Evolutionary conservation across 768 basidiomycete genomes (phyloP).

Genomic region (Macrolepiota dolichaula): DNA sequence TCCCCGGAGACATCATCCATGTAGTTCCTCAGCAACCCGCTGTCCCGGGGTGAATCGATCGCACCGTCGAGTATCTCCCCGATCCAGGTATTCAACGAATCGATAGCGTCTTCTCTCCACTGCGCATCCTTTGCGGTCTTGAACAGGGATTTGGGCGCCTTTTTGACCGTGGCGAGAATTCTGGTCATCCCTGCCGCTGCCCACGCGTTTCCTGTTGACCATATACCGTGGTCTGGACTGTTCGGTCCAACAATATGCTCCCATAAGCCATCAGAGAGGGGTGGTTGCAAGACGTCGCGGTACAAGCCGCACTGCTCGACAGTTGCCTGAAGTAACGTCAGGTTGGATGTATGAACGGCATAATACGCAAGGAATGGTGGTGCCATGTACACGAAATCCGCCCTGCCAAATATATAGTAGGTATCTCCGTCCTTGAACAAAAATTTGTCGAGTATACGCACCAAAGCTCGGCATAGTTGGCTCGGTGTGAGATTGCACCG

Average conservation of each 20-base stretch:
- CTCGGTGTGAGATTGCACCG: conserved; percentile 45
- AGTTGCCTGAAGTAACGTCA: conserved; percentile 29
- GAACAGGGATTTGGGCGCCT: conserved; percentile 25
- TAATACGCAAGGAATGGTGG: conserved; percentile 50
- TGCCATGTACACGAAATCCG: conserved; percentile 50
- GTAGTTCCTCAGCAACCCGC: conserved; percentile 40
- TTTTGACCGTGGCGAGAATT: conserved; percentile 36
- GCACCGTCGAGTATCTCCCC: conserved; percentile 44
- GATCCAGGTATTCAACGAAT: conserved; percentile 31
- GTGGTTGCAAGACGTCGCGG: conserved; percentile 29
- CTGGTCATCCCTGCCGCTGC: conserved; percentile 40
- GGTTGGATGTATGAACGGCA: conserved; percentile 34
- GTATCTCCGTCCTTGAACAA: not conserved
- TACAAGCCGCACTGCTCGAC: conserved; percentile 38
- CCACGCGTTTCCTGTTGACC: conserved; percentile 67
- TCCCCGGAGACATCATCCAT: conserved; percentile 23
- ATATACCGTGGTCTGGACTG: conserved; percentile 34
- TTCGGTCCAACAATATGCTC: conserved; percentile 39
- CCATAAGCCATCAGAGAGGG: conserved; percentile 30
- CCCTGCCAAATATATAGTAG: conserved; percentile 25
- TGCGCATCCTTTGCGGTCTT: conserved; percentile 16
- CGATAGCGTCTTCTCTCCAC: conserved; percentile 24
- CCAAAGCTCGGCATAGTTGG: conserved; percentile 37
- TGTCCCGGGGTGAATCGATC: conserved; percentile 26
- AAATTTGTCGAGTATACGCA: conserved; percentile 19